Evolutionary conservation across 257 asterid genomes (phyloP).

Genomic region (Ilex asprella): DNA sequence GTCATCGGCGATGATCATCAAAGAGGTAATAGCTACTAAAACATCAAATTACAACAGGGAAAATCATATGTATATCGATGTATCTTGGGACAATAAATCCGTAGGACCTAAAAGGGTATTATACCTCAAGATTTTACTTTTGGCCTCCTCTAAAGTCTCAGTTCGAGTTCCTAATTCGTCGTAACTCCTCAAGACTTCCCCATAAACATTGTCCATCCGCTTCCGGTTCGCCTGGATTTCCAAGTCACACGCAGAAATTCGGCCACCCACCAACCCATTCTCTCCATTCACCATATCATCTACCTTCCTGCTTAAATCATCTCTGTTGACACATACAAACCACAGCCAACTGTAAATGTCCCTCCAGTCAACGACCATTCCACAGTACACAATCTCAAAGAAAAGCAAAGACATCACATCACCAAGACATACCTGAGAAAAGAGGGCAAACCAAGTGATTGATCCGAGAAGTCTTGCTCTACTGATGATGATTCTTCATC

Average conservation of each 20-base stretch:
- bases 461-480: constrained; percentile 16
- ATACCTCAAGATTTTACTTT: constrained; percentile 55
- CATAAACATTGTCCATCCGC: constrained; percentile 29
- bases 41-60: too few relatives aligned
- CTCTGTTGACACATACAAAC: constrained; percentile 21
- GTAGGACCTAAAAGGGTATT: constrained; percentile 29
- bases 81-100: neutral
- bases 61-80: too few relatives aligned
- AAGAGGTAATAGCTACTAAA: too few relatives aligned
- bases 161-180: constrained; percentile 26
- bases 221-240: constrained; percentile 28
- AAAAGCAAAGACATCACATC: neutral
- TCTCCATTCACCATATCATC: constrained; percentile 18
- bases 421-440: constrained; percentile 24
- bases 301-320: constrained; percentile 13
- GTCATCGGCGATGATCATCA: too few relatives aligned
- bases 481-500: constrained; percentile 27
- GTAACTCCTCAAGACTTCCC: constrained; percentile 42
- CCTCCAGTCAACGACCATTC: neutral
- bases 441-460: constrained; percentile 11
- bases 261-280: constrained; percentile 12
- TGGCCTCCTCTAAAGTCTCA: constrained; percentile 39
- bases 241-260: constrained; percentile 14
- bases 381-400: neutral
- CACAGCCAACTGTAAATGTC: constrained; percentile 1